Evolutionary conservation across 2,329 filamentous ascomycete genomes (phyloP).

Genomic region (Trichocomaceae sp.): DNA sequence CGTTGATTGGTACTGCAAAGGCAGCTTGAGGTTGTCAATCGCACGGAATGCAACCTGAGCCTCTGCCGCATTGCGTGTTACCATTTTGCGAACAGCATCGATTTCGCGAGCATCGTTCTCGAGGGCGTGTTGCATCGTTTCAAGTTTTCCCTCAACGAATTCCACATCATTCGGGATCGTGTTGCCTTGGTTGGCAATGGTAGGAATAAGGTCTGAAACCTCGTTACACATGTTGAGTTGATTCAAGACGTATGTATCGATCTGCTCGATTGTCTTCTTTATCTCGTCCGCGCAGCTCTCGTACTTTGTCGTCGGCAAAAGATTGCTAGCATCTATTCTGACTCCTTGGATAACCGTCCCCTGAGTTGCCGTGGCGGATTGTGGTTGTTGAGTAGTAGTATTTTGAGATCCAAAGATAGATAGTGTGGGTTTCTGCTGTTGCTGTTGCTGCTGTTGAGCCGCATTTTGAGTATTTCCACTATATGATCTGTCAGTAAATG

Average conservation of each 20-base stretch:
- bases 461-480: constrained; percentile 12
- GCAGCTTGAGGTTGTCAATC: constrained; percentile 67
- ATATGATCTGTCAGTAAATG: background rate
- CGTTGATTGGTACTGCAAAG: constrained; percentile 54
- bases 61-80: constrained; percentile 61
- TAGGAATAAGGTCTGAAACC: constrained; percentile 64
- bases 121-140: constrained; percentile 57
- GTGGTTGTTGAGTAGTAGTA: constrained; percentile 23
- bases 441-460: constrained; percentile 27
- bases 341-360: constrained; percentile 56
- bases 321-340: constrained; percentile 68
- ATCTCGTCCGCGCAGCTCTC: constrained; percentile 79
- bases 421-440: constrained; percentile 45
- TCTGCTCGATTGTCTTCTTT: constrained; percentile 66
- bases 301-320: constrained; percentile 84
- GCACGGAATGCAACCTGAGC: constrained; percentile 66
- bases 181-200: constrained; percentile 57
- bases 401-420: constrained; percentile 34
- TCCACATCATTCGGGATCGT: constrained; percentile 60
- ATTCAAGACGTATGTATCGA: constrained; percentile 73
- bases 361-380: constrained; percentile 28
- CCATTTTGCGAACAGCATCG: constrained; percentile 49
- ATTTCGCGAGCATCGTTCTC: constrained; percentile 59
- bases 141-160: constrained; percentile 55
- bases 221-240: constrained; percentile 69